Evolutionary conservation across 495 filamentous ascomycete genomes (phyloP).

Genomic region (Penicillium diatomitis): DNA sequence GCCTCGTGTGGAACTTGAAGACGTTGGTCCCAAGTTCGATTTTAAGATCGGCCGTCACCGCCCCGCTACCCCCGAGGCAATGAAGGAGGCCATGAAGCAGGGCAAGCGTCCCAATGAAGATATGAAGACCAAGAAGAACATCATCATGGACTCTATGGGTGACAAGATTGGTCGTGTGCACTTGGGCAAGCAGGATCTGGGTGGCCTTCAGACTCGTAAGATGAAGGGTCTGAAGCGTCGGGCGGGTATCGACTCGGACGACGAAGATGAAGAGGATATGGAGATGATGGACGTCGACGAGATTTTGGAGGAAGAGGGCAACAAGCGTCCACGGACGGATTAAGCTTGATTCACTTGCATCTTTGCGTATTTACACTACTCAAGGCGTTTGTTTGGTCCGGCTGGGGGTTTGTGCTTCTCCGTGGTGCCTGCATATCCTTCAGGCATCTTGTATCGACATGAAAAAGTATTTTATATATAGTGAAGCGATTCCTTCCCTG

Average conservation of each 20-base stretch:
- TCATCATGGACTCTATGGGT: slow-evolving; percentile 79
- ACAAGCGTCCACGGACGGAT: slow-evolving; percentile 29
- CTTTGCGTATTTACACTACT: slow-evolving; percentile 14
- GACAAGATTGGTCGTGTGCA: slow-evolving; percentile 95
- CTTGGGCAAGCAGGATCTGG: slow-evolving; percentile 81
- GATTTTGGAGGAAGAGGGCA: slow-evolving; percentile 30
- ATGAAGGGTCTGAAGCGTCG: slow-evolving; percentile 96
- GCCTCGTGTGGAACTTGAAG: slow-evolving; percentile 84
- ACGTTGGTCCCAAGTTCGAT: slow-evolving; percentile 93
- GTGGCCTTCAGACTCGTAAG: slow-evolving; percentile 86
- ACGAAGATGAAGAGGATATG: slow-evolving; percentile 16
- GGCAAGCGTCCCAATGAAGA: slow-evolving; percentile 53
- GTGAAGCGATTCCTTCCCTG: slow-evolving; percentile 8
- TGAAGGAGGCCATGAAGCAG: slow-evolving; percentile 88
- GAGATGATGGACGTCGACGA: slow-evolving; percentile 38
- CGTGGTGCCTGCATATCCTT: slow-evolving; percentile 8
- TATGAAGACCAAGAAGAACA: slow-evolving; percentile 82
- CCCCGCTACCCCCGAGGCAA: slow-evolving; percentile 61
- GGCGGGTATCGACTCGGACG: slow-evolving; percentile 43
- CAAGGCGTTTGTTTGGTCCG: slow-evolving; percentile 22
- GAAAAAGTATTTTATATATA: slow-evolving; percentile 14
- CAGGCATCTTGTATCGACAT: slow-evolving; percentile 15
- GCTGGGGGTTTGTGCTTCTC: slow-evolving; percentile 18
- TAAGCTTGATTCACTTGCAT: slow-evolving; percentile 23
- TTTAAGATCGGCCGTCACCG: slow-evolving; percentile 77